Base-by-base conservation (phyloP, 192 early-diverging fungal species). In the Coemansia sp. region DNA sequence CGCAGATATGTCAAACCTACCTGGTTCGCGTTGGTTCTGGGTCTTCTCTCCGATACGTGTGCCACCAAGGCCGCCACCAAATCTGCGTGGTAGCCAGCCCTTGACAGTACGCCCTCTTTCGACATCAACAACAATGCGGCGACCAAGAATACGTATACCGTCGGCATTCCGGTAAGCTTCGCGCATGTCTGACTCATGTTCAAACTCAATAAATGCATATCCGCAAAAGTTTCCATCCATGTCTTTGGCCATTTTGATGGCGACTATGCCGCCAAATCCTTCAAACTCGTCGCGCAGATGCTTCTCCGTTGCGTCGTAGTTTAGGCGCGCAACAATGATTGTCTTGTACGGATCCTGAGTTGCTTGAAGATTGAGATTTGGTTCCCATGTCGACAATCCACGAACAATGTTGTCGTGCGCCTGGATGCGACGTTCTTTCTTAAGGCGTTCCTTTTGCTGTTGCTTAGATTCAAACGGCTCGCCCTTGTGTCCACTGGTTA, bases 101-200 rank as follows among this genome's bases (percentile, higher is more conserved):
- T 94, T 95, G 13, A 98, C 96, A 4, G 96, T 98, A 43, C 96
- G 86, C 5, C 95, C 96, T 61, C 95, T 88, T 72, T 98, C 96
- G 25, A 98, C 95, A 73, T 98, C 96, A 2, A 96, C 93, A 20
- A 96, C 75, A 22, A 96, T 82, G 38, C 93, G 87, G 22, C 93
- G 87, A 23, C 91, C 92, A 48, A 91, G 80, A 22, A 98, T 85
- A 66, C 93, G 92, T 58, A 90, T 75, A 4, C 93, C 93, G 75
- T 98, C 96, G 7, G 92, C 91, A 67, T 91, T 90, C 48, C 66
- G 48, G 69, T 68, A 74, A 6, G 81, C 81, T 15, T 85, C 83
- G 61, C 86, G 86, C 89, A 95, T 87, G 63, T 91, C 92, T 19
- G 83, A 76, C 76, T 98, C 96, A 50, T 89, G 84, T 67, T 92